Evolutionary conservation across 148 eudicot genomes (phyloP).

Genomic region (Oxyria digyna): DNA sequence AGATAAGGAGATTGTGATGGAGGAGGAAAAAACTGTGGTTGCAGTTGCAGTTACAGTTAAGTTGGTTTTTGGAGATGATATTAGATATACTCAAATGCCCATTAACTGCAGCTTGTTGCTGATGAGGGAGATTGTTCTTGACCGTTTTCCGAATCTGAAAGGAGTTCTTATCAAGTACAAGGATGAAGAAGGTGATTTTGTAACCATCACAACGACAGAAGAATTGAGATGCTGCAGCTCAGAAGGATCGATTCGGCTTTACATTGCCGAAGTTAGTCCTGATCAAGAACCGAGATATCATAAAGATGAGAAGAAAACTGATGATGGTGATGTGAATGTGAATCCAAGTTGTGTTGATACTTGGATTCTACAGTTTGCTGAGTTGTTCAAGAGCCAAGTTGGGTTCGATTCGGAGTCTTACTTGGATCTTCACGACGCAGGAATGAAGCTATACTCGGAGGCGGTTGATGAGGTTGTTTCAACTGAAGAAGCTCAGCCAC

Average conservation of each 20-base stretch:
- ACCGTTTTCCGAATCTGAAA: conserved; percentile 63
- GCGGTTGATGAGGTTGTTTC: conserved; percentile 84
- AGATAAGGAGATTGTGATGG: conserved; percentile 78
- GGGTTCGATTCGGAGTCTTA: conserved; percentile 88
- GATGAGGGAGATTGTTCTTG: conserved; percentile 68
- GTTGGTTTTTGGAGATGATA: conserved; percentile 78
- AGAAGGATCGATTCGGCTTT: conserved; percentile 59
- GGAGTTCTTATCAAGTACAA: conserved; percentile 76
- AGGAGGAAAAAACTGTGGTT: conserved; percentile 43
- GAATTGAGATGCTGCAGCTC: conserved; percentile 56
- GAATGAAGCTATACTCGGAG: conserved; percentile 81
- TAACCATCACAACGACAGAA: conserved; percentile 75
- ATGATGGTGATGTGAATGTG: conserved; percentile 17
- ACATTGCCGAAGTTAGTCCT: conserved; percentile 66
- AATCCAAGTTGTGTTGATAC: conserved; percentile 40
- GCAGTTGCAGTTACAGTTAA: conserved; percentile 49
- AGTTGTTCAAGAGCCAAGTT: conserved; percentile 85
- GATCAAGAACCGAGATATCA: conserved; percentile 63
- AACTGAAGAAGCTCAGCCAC: conserved; percentile 67
- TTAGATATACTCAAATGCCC: conserved; percentile 72
- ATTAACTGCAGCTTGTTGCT: conserved; percentile 35
- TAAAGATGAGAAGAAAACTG: conserved; percentile 10
- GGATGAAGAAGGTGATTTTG: conserved; percentile 83
- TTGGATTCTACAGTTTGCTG: conserved; percentile 85
- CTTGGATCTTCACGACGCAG: conserved; percentile 78